These are phyloP conservation scores for Pseudoscleropodium purum DNA, from an alignment of 225 moss, liverwort and hornwort genomes.

Conservation along the genomic window DNA sequence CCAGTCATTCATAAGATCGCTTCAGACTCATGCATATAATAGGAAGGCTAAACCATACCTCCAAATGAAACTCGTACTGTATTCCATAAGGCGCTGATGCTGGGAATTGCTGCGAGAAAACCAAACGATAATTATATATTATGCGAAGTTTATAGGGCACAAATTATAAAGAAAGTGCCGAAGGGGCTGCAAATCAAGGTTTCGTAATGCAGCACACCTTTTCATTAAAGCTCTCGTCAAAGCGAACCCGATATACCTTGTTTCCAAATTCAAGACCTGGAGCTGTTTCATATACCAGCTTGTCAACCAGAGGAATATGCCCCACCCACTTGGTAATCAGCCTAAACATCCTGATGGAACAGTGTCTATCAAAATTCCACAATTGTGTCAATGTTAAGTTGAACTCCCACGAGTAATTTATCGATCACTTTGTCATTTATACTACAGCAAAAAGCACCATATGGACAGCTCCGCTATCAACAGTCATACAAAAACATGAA, in stretches of 20 bases:
- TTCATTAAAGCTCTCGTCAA: slow-evolving; percentile 63
- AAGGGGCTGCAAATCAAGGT: neutral
- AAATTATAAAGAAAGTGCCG: neutral
- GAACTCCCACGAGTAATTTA: neutral
- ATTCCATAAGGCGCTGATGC: slow-evolving; percentile 69
- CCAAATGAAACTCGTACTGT: slow-evolving; percentile 87
- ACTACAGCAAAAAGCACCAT: neutral
- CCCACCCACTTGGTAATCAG: neutral
- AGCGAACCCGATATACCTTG: slow-evolving; percentile 75
- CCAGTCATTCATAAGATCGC: neutral
- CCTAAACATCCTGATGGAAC: neutral
- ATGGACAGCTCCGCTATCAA: neutral
- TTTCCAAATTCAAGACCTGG: slow-evolving; percentile 89
- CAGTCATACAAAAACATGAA: neutral
- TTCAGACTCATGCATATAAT: neutral
- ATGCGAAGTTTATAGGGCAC: neutral
- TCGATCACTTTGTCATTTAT: neutral
- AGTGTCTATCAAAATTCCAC: neutral
- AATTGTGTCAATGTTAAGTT: neutral
- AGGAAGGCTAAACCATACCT: slow-evolving; percentile 17
- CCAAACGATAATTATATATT: neutral
- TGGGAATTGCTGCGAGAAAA: slow-evolving; percentile 44
- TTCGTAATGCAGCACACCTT: slow-evolving; percentile 35
- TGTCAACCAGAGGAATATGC: slow-evolving; percentile 1
- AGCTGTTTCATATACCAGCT: slow-evolving; percentile 39